A percentile compares a stretch with the other conserved stretches of the same genome.
These are phyloP conservation scores for Noccaea bulbosa DNA, from an alignment of 345 rosid genomes.

Conservation along the genomic window DNA sequence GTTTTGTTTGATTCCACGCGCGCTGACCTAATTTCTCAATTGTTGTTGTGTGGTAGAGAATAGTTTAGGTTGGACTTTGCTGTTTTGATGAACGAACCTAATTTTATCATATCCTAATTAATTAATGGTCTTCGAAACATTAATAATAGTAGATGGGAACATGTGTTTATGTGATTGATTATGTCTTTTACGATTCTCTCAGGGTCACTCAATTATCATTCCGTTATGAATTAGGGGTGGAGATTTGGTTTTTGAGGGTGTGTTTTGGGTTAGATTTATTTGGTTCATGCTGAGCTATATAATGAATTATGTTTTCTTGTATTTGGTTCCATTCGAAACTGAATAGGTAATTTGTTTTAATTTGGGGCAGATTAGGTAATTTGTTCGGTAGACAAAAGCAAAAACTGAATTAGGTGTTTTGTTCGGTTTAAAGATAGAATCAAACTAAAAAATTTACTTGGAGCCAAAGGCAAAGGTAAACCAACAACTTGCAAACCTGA, in stretches of 20 bases:
- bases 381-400: not conserved
- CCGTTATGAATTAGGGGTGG: too few species aligned
- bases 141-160: constrained; percentile 2
- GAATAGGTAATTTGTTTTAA: not conserved
- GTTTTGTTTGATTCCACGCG: not conserved
- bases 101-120: constrained; percentile 16
- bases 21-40: constrained; percentile 15
- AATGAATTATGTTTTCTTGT: not conserved
- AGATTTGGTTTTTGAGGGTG: too few species aligned
- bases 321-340: not conserved
- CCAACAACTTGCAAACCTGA: not conserved
- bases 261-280: too few species aligned
- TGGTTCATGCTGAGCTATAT: not conserved
- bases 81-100: not conserved
- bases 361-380: not conserved
- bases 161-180: not conserved
- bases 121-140: constrained; percentile 14
- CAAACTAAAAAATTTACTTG: not conserved
- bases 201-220: not conserved
- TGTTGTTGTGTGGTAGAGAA: constrained; percentile 23
- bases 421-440: not conserved
- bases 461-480: not conserved
- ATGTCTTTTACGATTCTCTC: not conserved
- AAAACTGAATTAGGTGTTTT: not conserved
- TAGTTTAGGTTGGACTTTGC: constrained; percentile 19